Evolutionary conservation across 192 early-diverging fungal species (phyloP).

Genomic region (Coemansia sp.): DNA sequence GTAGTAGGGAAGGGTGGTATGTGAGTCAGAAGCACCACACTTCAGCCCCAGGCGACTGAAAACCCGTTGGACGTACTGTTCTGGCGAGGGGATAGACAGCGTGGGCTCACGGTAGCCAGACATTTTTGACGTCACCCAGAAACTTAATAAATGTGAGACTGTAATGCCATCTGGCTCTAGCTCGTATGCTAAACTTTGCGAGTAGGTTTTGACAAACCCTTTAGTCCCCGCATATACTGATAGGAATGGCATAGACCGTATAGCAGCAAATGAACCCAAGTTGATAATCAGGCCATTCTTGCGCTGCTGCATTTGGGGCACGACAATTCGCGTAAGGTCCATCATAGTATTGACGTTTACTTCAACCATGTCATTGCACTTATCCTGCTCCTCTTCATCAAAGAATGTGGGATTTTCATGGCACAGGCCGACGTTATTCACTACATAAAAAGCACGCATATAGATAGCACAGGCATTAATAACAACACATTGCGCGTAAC

Average conservation of each 20-base stretch:
- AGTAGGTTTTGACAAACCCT: slow-evolving; percentile 66
- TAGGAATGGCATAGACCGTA: slow-evolving; percentile 74
- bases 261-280: slow-evolving; percentile 82
- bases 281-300: slow-evolving; percentile 85
- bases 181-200: slow-evolving; percentile 40
- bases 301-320: slow-evolving; percentile 72
- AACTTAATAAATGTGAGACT: slow-evolving; percentile 66
- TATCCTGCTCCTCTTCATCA: slow-evolving; percentile 64
- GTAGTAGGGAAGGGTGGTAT: slow-evolving; percentile 35
- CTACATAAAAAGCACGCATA: slow-evolving; percentile 31
- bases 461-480: slow-evolving; percentile 6
- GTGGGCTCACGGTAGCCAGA: slow-evolving; percentile 77
- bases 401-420: slow-evolving; percentile 87
- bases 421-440: slow-evolving; percentile 90
- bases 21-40: slow-evolving; percentile 54
- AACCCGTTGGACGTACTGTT: slow-evolving; percentile 69
- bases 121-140: slow-evolving; percentile 90
- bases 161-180: slow-evolving; percentile 30
- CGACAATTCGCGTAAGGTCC: slow-evolving; percentile 72
- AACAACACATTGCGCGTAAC: background rate
- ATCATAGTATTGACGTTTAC: slow-evolving; percentile 82
- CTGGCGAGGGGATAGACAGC: slow-evolving; percentile 69
- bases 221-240: slow-evolving; percentile 90
- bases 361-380: slow-evolving; percentile 73
- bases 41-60: slow-evolving; percentile 64